Evolutionary conservation across 1,284 basidiomycete genomes (phyloP), one percentile per base, ranked within the genome.

Genomic region (Apiotrichum sp.): DNA sequence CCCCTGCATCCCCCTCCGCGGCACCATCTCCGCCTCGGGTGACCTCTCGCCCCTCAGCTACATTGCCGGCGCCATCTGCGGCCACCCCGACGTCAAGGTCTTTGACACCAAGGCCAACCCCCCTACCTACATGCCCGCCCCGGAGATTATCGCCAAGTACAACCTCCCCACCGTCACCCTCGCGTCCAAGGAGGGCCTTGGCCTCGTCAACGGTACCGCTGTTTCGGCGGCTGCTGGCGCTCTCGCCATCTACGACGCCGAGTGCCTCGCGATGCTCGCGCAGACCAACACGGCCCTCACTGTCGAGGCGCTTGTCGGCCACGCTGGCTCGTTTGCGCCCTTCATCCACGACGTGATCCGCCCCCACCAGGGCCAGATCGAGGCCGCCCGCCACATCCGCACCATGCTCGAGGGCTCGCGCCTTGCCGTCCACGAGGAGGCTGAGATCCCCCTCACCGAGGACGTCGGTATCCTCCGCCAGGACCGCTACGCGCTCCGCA

Each of bases 401-500:
- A 41, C 50, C 33, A 55, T 61, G 53, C 59, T 61, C 40, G 50
- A 47, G 13, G 59, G 50, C 43, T 57, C 56, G 34, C 50, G 52
- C 47, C 59, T 61, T 33, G 59, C 59, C 6, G 52, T 61, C 16
- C 50, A 58, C 46, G 47, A 57, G 39, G 59, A 61, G 53, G 53
- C 47, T 31, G 59, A 61, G 53, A 34, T 55, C 35, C 50, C 51
- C 13, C 52, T 53, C 6, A 36, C 34, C 13, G 53, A 61, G 53
- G 59, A 61, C 44, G 56, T 47, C 22, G 55, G 53, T 13, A 44
- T 61, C 14, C 59, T 61, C 16, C 59, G 59, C 47, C 59, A 61
- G 59, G 59, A 61, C 55, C 55, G 59, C 44, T 61, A 61, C 50
- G 59, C 59, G 4, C 59, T 61, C 31, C 59, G 59, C 45, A 61